phyloP scores from a whole-genome alignment of 2,329 filamentous ascomycete species.

The Trichophyton simii region DNA sequence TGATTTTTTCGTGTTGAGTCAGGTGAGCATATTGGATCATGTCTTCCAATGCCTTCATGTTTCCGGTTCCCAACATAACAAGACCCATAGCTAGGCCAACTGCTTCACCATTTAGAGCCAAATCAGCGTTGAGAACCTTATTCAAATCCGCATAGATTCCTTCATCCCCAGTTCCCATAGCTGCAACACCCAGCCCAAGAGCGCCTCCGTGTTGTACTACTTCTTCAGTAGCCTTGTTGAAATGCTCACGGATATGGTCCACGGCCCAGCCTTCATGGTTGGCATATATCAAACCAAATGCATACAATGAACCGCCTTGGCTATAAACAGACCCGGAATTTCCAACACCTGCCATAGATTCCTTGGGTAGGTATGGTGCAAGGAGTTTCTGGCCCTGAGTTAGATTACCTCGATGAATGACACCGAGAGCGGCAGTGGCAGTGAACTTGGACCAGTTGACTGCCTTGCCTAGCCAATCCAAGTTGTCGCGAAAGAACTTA shows the following conservation, averaged over 20 bases:
- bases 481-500: slow-evolving; percentile 94
- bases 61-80: slow-evolving; percentile 97
- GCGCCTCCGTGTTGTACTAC: slow-evolving; percentile 96
- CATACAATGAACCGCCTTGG: slow-evolving; percentile 89
- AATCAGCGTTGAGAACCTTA: slow-evolving; percentile 79
- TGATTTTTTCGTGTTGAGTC: slow-evolving; percentile 97
- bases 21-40: slow-evolving; percentile 98
- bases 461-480: slow-evolving; percentile 96
- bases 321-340: slow-evolving; percentile 82
- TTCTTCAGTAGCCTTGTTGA: slow-evolving; percentile 47
- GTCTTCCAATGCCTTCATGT: slow-evolving; percentile 80
- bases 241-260: slow-evolving; percentile 36
- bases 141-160: slow-evolving; percentile 86
- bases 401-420: slow-evolving; percentile 92
- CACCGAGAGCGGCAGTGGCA: slow-evolving; percentile 86
- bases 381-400: slow-evolving; percentile 86
- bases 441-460: slow-evolving; percentile 99
- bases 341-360: slow-evolving; percentile 47
- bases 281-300: slow-evolving; percentile 89
- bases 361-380: slow-evolving; percentile 82
- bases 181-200: slow-evolving; percentile 85
- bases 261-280: slow-evolving; percentile 86
- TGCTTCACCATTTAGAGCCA: slow-evolving; percentile 90
- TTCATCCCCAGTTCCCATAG: slow-evolving; percentile 89
- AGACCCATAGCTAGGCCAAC: slow-evolving; percentile 93